Evolutionary conservation across 2,329 filamentous ascomycete genomes (phyloP).

Genomic region (Ceratocystis huliohia): DNA sequence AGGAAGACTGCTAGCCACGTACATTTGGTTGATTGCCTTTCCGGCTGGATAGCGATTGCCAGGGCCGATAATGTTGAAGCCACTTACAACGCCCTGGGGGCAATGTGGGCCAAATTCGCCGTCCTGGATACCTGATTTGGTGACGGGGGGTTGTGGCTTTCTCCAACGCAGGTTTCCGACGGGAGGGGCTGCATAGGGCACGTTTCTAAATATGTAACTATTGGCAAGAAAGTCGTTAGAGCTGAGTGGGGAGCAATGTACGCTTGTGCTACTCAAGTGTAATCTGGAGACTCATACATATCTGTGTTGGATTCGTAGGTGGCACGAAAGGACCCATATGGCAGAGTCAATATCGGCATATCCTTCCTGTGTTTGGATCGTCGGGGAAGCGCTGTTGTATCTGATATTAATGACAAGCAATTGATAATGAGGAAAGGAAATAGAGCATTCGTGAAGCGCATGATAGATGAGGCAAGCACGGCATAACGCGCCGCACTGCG

Average conservation of each 20-base stretch:
- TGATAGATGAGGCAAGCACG: neutral
- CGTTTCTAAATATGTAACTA: conserved; percentile 30
- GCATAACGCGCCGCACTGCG: conserved; percentile 4
- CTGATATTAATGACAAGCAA: conserved; percentile 4
- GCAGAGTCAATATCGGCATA: conserved; percentile 20
- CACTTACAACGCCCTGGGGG: conserved; percentile 22
- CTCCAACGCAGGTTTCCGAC: conserved; percentile 31
- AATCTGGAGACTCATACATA: conserved; percentile 15
- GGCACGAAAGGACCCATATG: conserved; percentile 22
- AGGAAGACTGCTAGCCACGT: neutral
- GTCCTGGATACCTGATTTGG: conserved; percentile 16
- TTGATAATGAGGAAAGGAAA: conserved; percentile 14
- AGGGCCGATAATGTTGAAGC: conserved; percentile 27
- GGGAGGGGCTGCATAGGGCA: conserved; percentile 34
- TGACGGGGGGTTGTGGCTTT: conserved; percentile 30
- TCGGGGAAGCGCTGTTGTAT: neutral
- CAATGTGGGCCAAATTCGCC: conserved; percentile 20
- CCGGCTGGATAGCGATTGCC: conserved; percentile 28
- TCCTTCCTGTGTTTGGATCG: conserved; percentile 13
- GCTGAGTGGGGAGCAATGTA: neutral
- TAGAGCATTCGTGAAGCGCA: conserved; percentile 10
- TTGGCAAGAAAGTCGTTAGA: neutral
- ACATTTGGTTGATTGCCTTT: conserved; percentile 29
- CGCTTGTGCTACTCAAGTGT: too few species aligned
- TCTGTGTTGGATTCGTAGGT: conserved; percentile 20